These are phyloP conservation scores for Aspergillus sclerotiicarbonarius DNA, from an alignment of 495 filamentous ascomycete genomes.

Conservation along the genomic window DNA sequence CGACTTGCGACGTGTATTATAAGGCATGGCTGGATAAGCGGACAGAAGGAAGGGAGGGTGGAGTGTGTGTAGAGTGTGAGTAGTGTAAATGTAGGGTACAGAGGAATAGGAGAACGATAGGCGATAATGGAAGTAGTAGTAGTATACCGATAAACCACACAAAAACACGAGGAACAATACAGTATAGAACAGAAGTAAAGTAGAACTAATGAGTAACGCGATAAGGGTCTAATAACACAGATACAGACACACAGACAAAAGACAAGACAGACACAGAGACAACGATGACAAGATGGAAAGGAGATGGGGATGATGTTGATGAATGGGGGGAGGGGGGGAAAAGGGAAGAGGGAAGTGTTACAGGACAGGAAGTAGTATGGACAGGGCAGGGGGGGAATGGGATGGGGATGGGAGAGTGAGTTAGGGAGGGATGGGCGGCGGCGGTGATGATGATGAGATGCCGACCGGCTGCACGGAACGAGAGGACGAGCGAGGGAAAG, in stretches of 20 bases:
- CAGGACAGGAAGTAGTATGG: slow-evolving; percentile 12
- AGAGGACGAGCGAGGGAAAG: slow-evolving; percentile 16
- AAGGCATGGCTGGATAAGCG: slow-evolving; percentile 64
- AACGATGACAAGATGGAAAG: slow-evolving; percentile 11
- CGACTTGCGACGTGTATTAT: slow-evolving; percentile 97
- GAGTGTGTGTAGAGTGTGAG: slow-evolving; percentile 4
- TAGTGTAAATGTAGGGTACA: slow-evolving; percentile 8
- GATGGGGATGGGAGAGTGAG: slow-evolving; percentile 18
- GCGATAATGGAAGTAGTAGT: slow-evolving; percentile 5
- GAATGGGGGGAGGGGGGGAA: slow-evolving; percentile 10
- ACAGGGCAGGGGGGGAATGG: slow-evolving; percentile 9
- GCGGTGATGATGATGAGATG: slow-evolving; percentile 7
- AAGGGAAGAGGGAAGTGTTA: slow-evolving; percentile 14
- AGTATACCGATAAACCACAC: neutral
- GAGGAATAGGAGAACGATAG: slow-evolving; percentile 7
- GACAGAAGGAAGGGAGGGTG: slow-evolving; percentile 4
- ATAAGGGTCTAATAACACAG: slow-evolving; percentile 7
- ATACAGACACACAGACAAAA: neutral
- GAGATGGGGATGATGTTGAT: slow-evolving; percentile 13
- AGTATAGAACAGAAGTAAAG: slow-evolving; percentile 2
- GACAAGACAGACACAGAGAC: neutral
- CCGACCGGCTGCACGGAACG: slow-evolving; percentile 10
- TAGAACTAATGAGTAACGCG: slow-evolving; percentile 7
- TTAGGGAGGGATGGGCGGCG: slow-evolving; percentile 14
- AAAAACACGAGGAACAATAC: slow-evolving; percentile 5